phyloP scores from a whole-genome alignment of 139 green algal genomes.

The Volvox africanus region DNA sequence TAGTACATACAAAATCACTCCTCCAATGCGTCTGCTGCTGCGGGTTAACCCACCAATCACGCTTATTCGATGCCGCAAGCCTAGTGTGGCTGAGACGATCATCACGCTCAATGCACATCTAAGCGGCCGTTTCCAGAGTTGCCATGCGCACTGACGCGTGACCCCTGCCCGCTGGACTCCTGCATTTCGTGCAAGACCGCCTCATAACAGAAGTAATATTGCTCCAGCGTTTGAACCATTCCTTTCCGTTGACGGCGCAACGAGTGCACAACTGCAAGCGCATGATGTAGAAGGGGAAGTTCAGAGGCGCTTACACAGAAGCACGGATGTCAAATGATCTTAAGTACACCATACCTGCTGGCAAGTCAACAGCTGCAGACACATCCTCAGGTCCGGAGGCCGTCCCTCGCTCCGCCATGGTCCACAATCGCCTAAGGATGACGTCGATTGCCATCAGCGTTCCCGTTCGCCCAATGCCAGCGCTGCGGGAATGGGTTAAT shows the following conservation, averaged over 20 bases:
- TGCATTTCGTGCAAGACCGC: conserved; percentile 67
- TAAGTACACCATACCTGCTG: not conserved
- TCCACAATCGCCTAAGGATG: conserved; percentile 68
- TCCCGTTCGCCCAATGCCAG: conserved; percentile 88
- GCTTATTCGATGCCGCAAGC: not conserved
- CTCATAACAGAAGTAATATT: conserved; percentile 84
- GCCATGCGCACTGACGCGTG: not conserved
- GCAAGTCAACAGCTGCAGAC: conserved; percentile 36
- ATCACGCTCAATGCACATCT: not conserved
- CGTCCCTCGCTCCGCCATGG: conserved; percentile 10
- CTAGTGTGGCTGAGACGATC: not conserved
- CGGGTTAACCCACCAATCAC: not conserved
- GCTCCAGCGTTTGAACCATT: conserved; percentile 89
- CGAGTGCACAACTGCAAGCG: conserved; percentile 58
- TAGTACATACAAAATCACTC: not conserved
- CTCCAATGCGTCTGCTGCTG: not conserved
- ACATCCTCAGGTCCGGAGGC: not conserved
- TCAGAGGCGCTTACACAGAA: too few relatives aligned
- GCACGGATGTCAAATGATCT: too few relatives aligned
- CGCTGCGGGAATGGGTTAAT: conserved; percentile 6
- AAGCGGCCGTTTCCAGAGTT: not conserved
- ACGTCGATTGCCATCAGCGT: conserved; percentile 88
- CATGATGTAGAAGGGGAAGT: not conserved
- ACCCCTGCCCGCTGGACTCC: not conserved
- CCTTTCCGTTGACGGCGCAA: conserved; percentile 80